Base-by-base conservation (phyloP, 768 basidiomycete genomes). In the Cubamyces sp. region DNA sequence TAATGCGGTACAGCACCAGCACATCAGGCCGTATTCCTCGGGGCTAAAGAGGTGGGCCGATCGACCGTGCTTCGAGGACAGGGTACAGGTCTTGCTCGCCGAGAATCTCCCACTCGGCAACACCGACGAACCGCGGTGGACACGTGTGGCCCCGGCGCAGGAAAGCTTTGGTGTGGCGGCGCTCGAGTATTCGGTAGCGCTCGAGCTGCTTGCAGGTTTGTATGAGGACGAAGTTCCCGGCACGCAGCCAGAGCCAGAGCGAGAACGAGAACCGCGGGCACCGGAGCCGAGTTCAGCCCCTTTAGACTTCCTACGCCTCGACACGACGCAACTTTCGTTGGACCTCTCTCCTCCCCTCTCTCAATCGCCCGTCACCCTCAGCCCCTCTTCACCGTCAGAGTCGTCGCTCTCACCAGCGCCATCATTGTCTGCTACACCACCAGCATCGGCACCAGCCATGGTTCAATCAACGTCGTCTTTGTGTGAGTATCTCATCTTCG, bases 51-150 rank as follows among this genome's bases (percentile, higher is more conserved):
- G 76, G n/a, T 93, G 91, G 91, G 79, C 84, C 63, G 77, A 79
- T 40, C 87, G 91, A 3, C 86, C 88, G 25, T 88, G 87, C 70
- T 92, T 90, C 71, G 91, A 93, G 73, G 89, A 92, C 58, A 79
- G 90, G 34, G 76, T 82, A 64, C 74, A 77, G 26, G 76, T 90
- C 4, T 88, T 86, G 77, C 73, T 81, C 14, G 69, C 74, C 23
- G 77, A 77, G 30, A 46, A 64, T 61, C 57, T 41, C 34, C 60
- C 60, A 53, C 16, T 12, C 45, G 37, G 39, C 56, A 40, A 45
- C 28, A 48, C 48, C 14, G 71, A 81, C 40, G 69, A 76, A 19
- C 62, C 77, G 39, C 71, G 73, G 18, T 64, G 71, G 50, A 64
- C 69, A 34, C 78, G 76, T 18, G 79, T 89, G 18, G 57, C 45